phyloP scores from a whole-genome alignment of 2,329 filamentous ascomycete species.

The Metarhizium sp. region DNA sequence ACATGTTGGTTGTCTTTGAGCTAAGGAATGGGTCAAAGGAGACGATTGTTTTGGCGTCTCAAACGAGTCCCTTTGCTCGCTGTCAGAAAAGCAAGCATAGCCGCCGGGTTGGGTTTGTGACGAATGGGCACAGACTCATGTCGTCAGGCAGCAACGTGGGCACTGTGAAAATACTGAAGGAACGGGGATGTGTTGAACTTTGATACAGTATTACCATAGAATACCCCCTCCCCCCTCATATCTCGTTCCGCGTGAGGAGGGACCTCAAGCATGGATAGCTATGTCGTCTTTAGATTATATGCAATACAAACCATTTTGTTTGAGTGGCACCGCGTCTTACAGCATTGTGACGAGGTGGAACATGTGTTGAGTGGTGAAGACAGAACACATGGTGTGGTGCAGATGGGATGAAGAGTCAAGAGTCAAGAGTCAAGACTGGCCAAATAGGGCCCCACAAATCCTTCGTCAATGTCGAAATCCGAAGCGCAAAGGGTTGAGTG shows the following conservation, averaged over 20 bases:
- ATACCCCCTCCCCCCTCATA: neutral
- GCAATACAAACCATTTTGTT: neutral
- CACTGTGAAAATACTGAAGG: neutral
- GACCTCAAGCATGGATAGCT: neutral
- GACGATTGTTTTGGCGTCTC: neutral
- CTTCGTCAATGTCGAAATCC: no score
- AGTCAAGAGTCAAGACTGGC: no score
- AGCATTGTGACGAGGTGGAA: no score
- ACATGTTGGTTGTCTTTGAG: neutral
- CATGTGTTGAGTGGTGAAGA: no score
- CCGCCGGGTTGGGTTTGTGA: neutral
- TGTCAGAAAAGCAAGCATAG: neutral
- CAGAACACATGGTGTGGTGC: no score
- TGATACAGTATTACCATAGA: neutral
- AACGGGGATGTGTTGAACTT: conserved; percentile 1
- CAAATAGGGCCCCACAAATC: no score
- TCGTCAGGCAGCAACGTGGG: neutral
- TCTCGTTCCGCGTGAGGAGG: neutral
- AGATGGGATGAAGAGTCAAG: no score
- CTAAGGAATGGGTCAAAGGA: neutral
- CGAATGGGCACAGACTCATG: neutral
- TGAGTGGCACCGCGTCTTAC: neutral
- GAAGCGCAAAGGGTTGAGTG: no score
- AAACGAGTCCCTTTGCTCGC: neutral
- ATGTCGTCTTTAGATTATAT: neutral